phyloP scores from a whole-genome alignment of 176 grass and related monocot genomes.

The Alloteropsis semialata region DNA sequence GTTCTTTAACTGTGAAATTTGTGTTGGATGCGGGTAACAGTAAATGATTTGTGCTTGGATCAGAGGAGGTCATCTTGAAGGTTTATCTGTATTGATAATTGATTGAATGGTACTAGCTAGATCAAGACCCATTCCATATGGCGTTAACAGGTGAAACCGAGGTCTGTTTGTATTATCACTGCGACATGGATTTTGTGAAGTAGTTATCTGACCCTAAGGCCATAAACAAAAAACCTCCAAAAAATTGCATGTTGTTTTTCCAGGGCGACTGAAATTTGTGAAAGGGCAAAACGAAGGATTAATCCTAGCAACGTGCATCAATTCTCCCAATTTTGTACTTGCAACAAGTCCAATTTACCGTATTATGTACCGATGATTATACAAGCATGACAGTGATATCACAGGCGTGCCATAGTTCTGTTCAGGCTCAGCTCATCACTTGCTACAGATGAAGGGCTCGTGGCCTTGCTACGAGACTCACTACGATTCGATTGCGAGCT shows the following conservation, averaged over 20 bases:
- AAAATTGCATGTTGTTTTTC: neutral
- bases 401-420: constrained; percentile 39
- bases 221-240: neutral
- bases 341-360: neutral
- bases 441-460: neutral
- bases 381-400: constrained; percentile 6
- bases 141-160: neutral
- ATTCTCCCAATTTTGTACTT: neutral
- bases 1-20: neutral
- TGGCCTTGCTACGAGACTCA: neutral
- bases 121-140: neutral
- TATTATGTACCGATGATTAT: neutral
- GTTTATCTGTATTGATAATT: neutral
- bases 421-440: constrained; percentile 11
- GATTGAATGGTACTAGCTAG: neutral
- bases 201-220: neutral
- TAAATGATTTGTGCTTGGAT: neutral
- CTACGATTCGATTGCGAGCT: constrained; percentile 42
- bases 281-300: neutral
- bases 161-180: neutral
- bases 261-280: neutral
- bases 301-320: neutral
- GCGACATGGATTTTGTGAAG: neutral
- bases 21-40: neutral
- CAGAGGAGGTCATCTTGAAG: neutral